Base-by-base conservation (phyloP, 2,329 filamentous ascomycete genomes). In the Alternaria triticimaculans region DNA sequence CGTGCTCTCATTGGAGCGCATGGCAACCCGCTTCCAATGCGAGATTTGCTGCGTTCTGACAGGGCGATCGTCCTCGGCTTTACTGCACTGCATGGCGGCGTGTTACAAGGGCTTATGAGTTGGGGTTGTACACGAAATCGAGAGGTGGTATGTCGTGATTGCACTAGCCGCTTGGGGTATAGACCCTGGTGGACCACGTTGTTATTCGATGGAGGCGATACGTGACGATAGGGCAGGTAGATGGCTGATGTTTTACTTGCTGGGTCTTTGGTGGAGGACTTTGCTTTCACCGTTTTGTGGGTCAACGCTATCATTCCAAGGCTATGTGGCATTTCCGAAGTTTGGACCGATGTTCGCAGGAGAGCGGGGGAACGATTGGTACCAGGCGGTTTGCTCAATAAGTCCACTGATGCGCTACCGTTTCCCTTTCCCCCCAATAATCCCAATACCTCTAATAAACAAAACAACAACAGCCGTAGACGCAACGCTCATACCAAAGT, bases 121-220 rank as follows among this genome's bases (percentile, higher is more conserved):
- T 43, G 60, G 21, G 49, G 51, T 33, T 55, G 65, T 58, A 71
- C 63, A 72, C 75, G 76, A 68, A 68, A 78, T 78, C 64, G 63
- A 66, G 69, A 73, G 70, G 66, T 72, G 46, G n/a, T 64, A 79
- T 79, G 74, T 77, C 76, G 77, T 76, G 72, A 76, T 78, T 71
- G 58, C 51, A 45, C 60, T 65, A 65, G 51, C 55, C 55, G 41
- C 21, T 20, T 53, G 9, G 18, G 48, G 56, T 11, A 59, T 44
- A 43, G 56, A 21, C n/a, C 21, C 46, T 12, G 25, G 7, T n/a
- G 6, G 8, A 55, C 37, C 28, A 33, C 49, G 28, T 51, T 51
- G 18, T 20, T 26, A 51, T 51, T 23, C 8, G 49, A 8, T 51
- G 8, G 21, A 53, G 5, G 12, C 8, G 18, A 30, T 18, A 15